Conservation (phyloP, 2,329 filamentous ascomycete species). For the Pyrenochaeta sp. region DNA sequence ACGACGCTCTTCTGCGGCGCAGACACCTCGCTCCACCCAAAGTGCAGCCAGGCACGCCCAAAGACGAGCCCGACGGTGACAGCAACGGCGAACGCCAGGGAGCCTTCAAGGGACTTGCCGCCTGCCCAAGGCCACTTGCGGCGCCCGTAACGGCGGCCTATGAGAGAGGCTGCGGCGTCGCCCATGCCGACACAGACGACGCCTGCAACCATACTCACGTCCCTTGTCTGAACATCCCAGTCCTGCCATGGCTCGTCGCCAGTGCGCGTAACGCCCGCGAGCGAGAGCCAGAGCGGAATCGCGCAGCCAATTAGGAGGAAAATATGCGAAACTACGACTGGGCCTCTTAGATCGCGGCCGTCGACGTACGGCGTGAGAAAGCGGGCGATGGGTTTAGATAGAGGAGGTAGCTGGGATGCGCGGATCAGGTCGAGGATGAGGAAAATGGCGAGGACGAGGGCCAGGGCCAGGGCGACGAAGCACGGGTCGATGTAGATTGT, state of each 20-base stretch:
- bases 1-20: conserved; percentile 52
- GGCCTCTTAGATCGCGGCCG: conserved; percentile 88
- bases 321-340: conserved; percentile 94
- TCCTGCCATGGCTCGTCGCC: conserved; percentile 66
- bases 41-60: conserved; percentile 74
- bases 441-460: conserved; percentile 81
- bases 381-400: conserved; percentile 82
- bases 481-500: conserved; percentile 85
- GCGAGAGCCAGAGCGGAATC: conserved; percentile 88
- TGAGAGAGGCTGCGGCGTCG: conserved; percentile 89
- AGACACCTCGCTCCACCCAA: conserved; percentile 68
- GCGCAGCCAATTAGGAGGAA: conserved; percentile 95
- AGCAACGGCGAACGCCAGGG: conserved; percentile 78
- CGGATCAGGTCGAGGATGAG: conserved; percentile 87
- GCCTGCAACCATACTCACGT: conserved; percentile 89
- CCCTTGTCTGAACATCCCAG: conserved; percentile 76
- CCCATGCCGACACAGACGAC: conserved; percentile 95
- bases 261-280: conserved; percentile 71
- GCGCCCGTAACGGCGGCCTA: conserved; percentile 84
- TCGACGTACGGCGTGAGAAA: conserved; percentile 96
- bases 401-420: conserved; percentile 87
- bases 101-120: conserved; percentile 92
- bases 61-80: conserved; percentile 77
- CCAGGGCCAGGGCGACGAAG: conserved; percentile 81
- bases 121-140: conserved; percentile 97